Base-by-base conservation (phyloP, 129 eudicot genomes). In the Pseudognaphalium luteoalbum region DNA sequence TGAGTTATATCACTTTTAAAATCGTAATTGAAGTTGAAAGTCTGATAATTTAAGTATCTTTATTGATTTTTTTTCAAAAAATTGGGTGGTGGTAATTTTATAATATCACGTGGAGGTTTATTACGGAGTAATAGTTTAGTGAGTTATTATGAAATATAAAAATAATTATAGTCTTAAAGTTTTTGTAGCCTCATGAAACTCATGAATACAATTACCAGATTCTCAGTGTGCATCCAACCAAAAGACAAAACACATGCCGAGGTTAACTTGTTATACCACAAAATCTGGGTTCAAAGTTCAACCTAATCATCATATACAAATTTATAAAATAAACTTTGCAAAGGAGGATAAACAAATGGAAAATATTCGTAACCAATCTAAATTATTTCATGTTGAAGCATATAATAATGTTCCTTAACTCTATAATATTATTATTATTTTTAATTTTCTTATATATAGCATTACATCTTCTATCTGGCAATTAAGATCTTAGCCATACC, bases 181-280 rank as follows among this genome's bases (percentile, higher is more conserved):
- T 20, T 66, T 66, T 20, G 16, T 51, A 76, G 32, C 66, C 74
- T 76, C 73, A 66, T 66, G 80, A 76, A 76, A 67, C 73, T 76
- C 80, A 76, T 76, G 67, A 67, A 66, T 66, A 67, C 58, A 60
- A 76, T n/a, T n/a, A n/a, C 68, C 67, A 76, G 80, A 67, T 66
- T 76, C 80, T 66, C 44, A 76, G 34, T 52, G 80, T 76, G 73
- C 80, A 76, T 22, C 52, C 65, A 76, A 66, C 73, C 73, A 21
- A 57, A 76, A 66, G 74, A 67, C 65, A 75, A 76, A 51, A 67
- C 80, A 76, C 80, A 66, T 76, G 74, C 74, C 80, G 66, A 76
- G 74, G 74, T 67, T 66, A 66, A 74, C 28, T 66, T 50, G 74
- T 66, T 75, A 65, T 22, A 76, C 65, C 74, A 76, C 67, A 66